Base-by-base conservation (phyloP, 257 asterid species). In the Sherardia arvensis region DNA sequence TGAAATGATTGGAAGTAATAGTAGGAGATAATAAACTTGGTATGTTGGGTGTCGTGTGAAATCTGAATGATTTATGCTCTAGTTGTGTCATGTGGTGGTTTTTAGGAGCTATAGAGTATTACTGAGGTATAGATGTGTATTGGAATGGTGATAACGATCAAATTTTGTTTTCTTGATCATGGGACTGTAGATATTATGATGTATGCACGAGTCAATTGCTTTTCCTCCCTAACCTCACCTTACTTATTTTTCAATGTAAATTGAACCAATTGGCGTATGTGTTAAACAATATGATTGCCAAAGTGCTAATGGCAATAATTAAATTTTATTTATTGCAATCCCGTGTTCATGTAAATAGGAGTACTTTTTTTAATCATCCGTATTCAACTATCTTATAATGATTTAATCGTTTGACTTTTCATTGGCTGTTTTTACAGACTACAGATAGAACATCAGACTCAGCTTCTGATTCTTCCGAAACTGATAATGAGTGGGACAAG, bases 401-500 rank as follows among this genome's bases (percentile, higher is more conserved):
- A n/a, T n/a, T n/a, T n/a, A n/a, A n/a, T n/a, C n/a, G n/a, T 14
- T 63, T 83, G 79, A 62, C 59, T 7, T 54, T 17, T 0, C 2
- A 61, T 17, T 53, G 32, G 45, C 10, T 20, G 30, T 34, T 51
- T 33, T n/a, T 10, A 23, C 95, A 92, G 97, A 68, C 76, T 27
- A 75, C 76, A 63, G 86, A 79, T 64, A 67, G 79, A 79, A 66
- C 78, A 51, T 77, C 80, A 34, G 84, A 71, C 71, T 76, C 95
- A 71, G 66, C 85, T 68, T 80, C 83, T 79, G 76, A 49, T 66
- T 80, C 88, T 64, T 80, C 94, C 23, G 80, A 78, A 72, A 69
- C 71, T 20, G 86, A 84, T 62, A 84, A 71, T 78, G 66, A 74
- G 15, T 77, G 79, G 89, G 66, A 59, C 69, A 45, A 76, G 38